Conservation (phyloP, 257 asterid genomes). For the Nicotiana knightiana region DNA sequence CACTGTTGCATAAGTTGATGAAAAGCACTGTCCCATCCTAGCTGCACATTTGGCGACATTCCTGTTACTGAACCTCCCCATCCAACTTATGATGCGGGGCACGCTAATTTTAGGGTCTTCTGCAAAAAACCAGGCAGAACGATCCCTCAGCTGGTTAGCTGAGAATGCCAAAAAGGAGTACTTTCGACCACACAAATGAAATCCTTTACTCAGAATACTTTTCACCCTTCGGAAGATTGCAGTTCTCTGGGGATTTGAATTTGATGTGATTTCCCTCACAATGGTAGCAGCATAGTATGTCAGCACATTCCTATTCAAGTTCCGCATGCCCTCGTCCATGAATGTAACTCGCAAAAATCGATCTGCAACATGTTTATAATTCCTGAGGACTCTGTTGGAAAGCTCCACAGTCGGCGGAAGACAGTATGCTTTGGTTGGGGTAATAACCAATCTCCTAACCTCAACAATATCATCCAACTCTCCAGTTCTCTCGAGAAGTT, state of each 20-base stretch:
- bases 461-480: slow-evolving; percentile 57
- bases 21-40: slow-evolving; percentile 93
- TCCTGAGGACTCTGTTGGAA: slow-evolving; percentile 73
- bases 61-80: slow-evolving; percentile 60
- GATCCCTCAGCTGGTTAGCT: slow-evolving; percentile 80
- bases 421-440: slow-evolving; percentile 80
- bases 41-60: slow-evolving; percentile 91
- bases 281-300: slow-evolving; percentile 50
- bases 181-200: slow-evolving; percentile 65
- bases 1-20: slow-evolving; percentile 91
- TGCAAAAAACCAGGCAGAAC: slow-evolving; percentile 96
- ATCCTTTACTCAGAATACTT: slow-evolving; percentile 42
- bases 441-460: slow-evolving; percentile 69
- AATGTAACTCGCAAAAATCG: slow-evolving; percentile 84
- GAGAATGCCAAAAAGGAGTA: slow-evolving; percentile 85
- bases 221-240: slow-evolving; percentile 64
- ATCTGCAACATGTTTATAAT: slow-evolving; percentile 50
- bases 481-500: slow-evolving; percentile 48
- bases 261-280: slow-evolving; percentile 43
- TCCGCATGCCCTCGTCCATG: slow-evolving; percentile 89
- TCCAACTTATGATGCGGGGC: slow-evolving; percentile 54
- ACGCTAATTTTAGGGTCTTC: slow-evolving; percentile 39
- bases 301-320: slow-evolving; percentile 51
- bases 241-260: slow-evolving; percentile 45
- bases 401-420: slow-evolving; percentile 81